These are phyloP conservation scores for Fusarium oligoseptatum DNA, from an alignment of 2,329 filamentous ascomycete genomes.

Conservation along the genomic window DNA sequence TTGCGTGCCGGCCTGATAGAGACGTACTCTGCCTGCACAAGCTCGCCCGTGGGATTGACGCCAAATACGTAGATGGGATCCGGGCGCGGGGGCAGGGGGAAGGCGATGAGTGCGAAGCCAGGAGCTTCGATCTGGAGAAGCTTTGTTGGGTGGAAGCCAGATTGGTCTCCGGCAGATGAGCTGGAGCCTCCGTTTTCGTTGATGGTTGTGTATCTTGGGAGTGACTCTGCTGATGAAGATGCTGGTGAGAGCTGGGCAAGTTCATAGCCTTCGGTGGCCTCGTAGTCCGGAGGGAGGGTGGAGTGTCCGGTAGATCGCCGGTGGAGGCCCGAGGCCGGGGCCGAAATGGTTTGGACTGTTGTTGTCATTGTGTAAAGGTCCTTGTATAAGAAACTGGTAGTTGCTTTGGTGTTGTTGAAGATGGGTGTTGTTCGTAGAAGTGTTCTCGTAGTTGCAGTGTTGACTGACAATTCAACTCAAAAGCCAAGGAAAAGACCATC, in stretches of 20 bases:
- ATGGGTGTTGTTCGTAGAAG: background rate
- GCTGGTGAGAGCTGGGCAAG: constrained; percentile 42
- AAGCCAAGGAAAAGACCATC: constrained; percentile 1
- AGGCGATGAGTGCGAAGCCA: constrained; percentile 59
- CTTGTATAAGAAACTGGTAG: background rate
- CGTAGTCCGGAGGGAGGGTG: constrained; percentile 49
- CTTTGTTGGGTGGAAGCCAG: constrained; percentile 57
- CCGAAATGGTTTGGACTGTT: constrained; percentile 5
- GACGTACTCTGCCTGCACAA: constrained; percentile 61
- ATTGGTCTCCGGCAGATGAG: constrained; percentile 21
- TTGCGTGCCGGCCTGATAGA: constrained; percentile 62
- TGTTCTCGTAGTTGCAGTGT: background rate
- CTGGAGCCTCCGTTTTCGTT: constrained; percentile 10
- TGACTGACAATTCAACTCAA: background rate
- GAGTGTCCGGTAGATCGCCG: constrained; percentile 27
- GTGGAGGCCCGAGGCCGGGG: constrained; percentile 2
- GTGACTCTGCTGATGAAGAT: constrained; percentile 47
- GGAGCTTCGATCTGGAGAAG: constrained; percentile 63
- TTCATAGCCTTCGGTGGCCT: constrained; percentile 40
- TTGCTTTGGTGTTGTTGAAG: background rate
- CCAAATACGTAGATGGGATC: constrained; percentile 59
- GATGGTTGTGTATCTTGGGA: constrained; percentile 44
- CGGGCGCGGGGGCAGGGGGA: constrained; percentile 55
- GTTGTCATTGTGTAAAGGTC: constrained; percentile 23
- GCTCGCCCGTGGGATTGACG: constrained; percentile 54